Evolutionary conservation across 2,329 filamentous ascomycete species (phyloP).

Genomic region (Arthrinium phaeospermum): DNA sequence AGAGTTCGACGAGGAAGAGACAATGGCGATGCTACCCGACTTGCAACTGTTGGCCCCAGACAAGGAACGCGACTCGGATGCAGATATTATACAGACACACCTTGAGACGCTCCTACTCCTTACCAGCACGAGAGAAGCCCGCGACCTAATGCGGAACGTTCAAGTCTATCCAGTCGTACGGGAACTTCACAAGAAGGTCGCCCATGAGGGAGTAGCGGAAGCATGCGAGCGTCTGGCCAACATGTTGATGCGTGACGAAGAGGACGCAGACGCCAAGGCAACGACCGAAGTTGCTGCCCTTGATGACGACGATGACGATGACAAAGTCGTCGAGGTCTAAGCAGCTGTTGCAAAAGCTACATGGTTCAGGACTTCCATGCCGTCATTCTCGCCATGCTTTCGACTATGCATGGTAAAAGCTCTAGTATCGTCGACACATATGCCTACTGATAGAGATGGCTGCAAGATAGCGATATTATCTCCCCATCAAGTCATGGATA

Average conservation of each 20-base stretch:
- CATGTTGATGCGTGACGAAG: slow-evolving; percentile 83
- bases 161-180: slow-evolving; percentile 90
- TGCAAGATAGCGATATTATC: background rate
- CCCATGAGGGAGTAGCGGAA: slow-evolving; percentile 81
- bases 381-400: background rate
- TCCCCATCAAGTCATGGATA: background rate
- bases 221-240: slow-evolving; percentile 90
- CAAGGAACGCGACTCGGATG: slow-evolving; percentile 82
- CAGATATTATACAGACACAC: slow-evolving; percentile 81
- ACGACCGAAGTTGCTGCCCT: slow-evolving; percentile 46
- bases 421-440: background rate
- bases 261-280: slow-evolving; percentile 47
- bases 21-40: slow-evolving; percentile 84
- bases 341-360: background rate
- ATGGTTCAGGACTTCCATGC: background rate
- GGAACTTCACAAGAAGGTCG: slow-evolving; percentile 79
- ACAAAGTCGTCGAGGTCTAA: slow-evolving; percentile 58
- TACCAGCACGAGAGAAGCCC: slow-evolving; percentile 76
- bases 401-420: background rate
- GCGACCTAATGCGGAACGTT: slow-evolving; percentile 75
- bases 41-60: slow-evolving; percentile 88
- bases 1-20: slow-evolving; percentile 87
- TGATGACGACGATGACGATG: slow-evolving; percentile 53
- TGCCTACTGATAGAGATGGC: background rate
- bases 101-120: slow-evolving; percentile 86